phyloP scores from a whole-genome alignment of 345 rosid genomes.

The Eucalyptus polyanthemos region DNA sequence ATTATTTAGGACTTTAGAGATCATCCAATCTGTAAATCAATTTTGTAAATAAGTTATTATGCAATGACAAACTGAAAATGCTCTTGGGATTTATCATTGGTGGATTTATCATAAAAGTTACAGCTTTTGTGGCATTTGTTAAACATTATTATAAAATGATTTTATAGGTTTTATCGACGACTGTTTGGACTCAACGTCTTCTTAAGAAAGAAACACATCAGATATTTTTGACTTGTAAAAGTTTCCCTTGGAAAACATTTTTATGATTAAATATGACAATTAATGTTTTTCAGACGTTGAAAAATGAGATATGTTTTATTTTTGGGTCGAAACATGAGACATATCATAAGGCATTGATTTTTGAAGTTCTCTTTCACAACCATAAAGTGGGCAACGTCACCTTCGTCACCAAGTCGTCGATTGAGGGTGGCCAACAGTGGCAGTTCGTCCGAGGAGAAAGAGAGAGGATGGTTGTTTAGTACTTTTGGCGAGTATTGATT shows the following conservation, averaged over 20 bases:
- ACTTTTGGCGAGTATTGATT: too few relatives aligned
- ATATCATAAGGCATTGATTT: background rate
- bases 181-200: background rate
- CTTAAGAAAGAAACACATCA: too few relatives aligned
- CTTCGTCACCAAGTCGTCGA: too few relatives aligned
- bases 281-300: background rate
- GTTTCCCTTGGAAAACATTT: background rate
- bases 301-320: background rate
- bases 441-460: too few relatives aligned
- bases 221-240: background rate
- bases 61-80: background rate
- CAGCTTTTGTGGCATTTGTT: background rate
- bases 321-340: background rate
- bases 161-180: background rate
- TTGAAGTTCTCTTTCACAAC: too few relatives aligned
- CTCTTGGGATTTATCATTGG: background rate
- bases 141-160: background rate
- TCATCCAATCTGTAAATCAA: background rate
- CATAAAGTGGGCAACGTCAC: too few relatives aligned
- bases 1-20: background rate
- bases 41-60: background rate
- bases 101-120: background rate
- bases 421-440: too few relatives aligned
- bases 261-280: background rate
- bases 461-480: too few relatives aligned